Evolutionary conservation across 768 basidiomycete genomes (phyloP).

Genomic region (Coprinopsis strossmayeri): DNA sequence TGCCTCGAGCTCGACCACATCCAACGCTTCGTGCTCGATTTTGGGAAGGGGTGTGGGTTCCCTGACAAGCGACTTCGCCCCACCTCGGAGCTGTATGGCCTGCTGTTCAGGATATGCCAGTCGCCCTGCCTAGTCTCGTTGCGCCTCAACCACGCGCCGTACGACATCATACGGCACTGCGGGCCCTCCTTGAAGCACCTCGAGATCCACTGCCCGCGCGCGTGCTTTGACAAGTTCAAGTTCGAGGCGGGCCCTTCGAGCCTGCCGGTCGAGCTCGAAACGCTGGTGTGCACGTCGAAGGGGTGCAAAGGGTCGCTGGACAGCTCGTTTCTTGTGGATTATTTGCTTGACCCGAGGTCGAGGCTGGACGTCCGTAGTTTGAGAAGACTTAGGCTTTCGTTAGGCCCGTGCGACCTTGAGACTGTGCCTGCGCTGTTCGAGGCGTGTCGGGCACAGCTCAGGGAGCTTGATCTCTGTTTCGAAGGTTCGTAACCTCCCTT

Average conservation of each 20-base stretch:
- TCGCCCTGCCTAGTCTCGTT: neutral
- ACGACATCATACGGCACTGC: constrained; percentile 1
- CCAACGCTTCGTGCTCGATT: neutral
- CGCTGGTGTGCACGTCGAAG: neutral
- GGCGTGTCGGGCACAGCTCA: too few relatives aligned
- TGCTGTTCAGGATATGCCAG: neutral
- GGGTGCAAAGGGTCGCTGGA: neutral
- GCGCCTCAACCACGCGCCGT: neutral
- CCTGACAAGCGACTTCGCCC: neutral
- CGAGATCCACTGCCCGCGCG: neutral
- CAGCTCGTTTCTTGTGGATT: neutral
- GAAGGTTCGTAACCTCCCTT: too few relatives aligned
- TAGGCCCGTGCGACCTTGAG: too few relatives aligned
- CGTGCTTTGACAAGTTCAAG: neutral
- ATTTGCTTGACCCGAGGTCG: neutral
- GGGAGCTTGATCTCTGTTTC: too few relatives aligned
- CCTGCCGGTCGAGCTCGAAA: neutral
- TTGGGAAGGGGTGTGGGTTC: neutral
- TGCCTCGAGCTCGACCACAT: neutral
- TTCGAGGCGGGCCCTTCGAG: neutral
- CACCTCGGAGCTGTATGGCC: neutral
- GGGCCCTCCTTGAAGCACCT: neutral
- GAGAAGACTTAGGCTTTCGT: neutral
- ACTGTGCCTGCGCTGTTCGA: too few relatives aligned
- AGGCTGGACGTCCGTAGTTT: neutral